A percentile compares a stretch with the other conserved stretches of the same genome.
These are phyloP conservation scores for Spathaspora passalidarum DNA, from an alignment of 805 yeast genomes.

Conservation along the genomic window DNA sequence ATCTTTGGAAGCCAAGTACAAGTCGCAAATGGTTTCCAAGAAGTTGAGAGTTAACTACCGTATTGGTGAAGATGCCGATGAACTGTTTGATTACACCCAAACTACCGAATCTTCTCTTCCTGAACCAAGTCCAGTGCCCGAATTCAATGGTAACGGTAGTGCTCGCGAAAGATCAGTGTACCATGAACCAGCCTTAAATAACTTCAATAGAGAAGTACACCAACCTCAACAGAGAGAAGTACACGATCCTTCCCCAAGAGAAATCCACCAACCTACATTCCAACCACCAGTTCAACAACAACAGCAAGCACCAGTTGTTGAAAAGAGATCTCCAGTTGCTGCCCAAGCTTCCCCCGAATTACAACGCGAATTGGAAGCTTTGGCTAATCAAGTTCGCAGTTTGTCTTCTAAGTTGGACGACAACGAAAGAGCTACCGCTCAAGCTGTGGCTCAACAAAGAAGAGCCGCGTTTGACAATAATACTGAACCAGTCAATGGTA, in stretches of 20 bases:
- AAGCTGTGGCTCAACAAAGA: background rate
- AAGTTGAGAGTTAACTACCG: slow-evolving; percentile 62
- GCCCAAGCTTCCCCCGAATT: slow-evolving; percentile 23
- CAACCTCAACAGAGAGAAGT: slow-evolving; percentile 7
- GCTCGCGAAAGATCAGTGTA: slow-evolving; percentile 1
- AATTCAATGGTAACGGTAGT: slow-evolving; percentile 2
- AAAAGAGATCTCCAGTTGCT: slow-evolving; percentile 2
- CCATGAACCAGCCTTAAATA: background rate
- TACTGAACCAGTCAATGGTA: slow-evolving; percentile 39
- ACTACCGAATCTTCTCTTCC: background rate
- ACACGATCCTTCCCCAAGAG: background rate
- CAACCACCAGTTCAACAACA: slow-evolving; percentile 7
- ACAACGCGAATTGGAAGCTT: slow-evolving; percentile 36
- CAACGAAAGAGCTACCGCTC: slow-evolving; percentile 17
- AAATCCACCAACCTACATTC: slow-evolving; percentile 11
- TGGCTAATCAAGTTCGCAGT: slow-evolving; percentile 31
- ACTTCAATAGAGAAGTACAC: background rate
- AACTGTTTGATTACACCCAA: background rate
- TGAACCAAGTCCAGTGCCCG: background rate
- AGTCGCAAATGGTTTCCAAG: slow-evolving; percentile 55
- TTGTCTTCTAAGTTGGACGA: slow-evolving; percentile 46
- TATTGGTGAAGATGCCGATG: slow-evolving; percentile 7
- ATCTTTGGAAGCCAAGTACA: slow-evolving; percentile 59
- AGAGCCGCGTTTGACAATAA: slow-evolving; percentile 2
- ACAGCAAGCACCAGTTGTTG: background rate